Conservation (phyloP, 257 asterid species). For the Euphrasia confusa region DNA sequence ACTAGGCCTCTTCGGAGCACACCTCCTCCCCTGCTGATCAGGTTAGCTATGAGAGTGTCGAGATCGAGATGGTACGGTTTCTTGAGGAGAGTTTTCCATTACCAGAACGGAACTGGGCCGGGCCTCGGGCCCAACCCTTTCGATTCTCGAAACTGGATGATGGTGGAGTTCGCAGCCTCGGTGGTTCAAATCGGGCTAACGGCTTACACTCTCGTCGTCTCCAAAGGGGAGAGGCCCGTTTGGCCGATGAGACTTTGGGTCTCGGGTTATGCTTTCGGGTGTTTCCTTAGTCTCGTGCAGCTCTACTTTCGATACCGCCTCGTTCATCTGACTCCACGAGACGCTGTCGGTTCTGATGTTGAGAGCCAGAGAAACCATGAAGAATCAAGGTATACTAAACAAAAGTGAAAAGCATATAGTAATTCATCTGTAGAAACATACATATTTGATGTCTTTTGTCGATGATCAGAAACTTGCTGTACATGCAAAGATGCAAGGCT, state of each 20-base stretch:
- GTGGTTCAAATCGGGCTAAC: slow-evolving; percentile 46
- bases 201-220: slow-evolving; percentile 38
- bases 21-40: slow-evolving; percentile 48
- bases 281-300: slow-evolving; percentile 47
- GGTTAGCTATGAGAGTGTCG: slow-evolving; percentile 67
- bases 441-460: too few relatives aligned
- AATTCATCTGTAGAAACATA: too few relatives aligned
- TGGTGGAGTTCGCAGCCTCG: slow-evolving; percentile 52
- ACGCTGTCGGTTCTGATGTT: slow-evolving; percentile 36
- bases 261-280: slow-evolving; percentile 69
- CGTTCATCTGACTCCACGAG: slow-evolving; percentile 26
- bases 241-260: slow-evolving; percentile 98
- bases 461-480: slow-evolving; percentile 46
- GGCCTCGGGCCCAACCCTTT: slow-evolving; percentile 84
- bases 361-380: slow-evolving; percentile 64
- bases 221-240: slow-evolving; percentile 68
- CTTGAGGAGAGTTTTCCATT: slow-evolving; percentile 77
- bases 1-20: slow-evolving; percentile 38
- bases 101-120: slow-evolving; percentile 82
- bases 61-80: slow-evolving; percentile 70
- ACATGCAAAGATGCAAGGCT: slow-evolving; percentile 51
- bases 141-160: slow-evolving; percentile 66
- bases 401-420: background rate
- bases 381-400: slow-evolving; percentile 59
- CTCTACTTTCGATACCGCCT: slow-evolving; percentile 51